Evolutionary conservation across 179 eudicot genomes (phyloP).

Genomic region (Heliamphora pulchella): DNA sequence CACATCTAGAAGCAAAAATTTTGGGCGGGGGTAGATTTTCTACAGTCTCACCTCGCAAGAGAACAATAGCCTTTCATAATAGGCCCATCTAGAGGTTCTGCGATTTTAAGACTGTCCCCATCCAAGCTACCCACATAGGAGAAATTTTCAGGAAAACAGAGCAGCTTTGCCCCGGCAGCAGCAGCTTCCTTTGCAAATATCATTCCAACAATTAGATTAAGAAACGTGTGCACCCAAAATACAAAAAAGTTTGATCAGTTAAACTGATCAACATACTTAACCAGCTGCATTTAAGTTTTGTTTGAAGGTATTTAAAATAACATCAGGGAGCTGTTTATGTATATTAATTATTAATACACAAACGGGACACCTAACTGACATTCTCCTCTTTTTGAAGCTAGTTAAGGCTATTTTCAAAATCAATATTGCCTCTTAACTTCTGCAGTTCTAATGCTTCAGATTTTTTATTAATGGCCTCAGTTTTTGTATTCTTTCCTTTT

Average conservation of each 20-base stretch:
- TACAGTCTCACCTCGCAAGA: conserved; percentile 60
- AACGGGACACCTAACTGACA: background rate
- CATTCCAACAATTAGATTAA: background rate
- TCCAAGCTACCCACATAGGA: conserved; percentile 54
- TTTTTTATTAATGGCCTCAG: no score
- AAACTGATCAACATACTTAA: background rate
- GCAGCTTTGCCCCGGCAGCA: conserved; percentile 76
- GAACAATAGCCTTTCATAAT: conserved; percentile 64
- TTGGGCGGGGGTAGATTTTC: background rate
- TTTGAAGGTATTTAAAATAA: background rate
- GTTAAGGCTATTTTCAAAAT: no score
- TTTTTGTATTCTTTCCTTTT: no score
- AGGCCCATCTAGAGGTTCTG: conserved; percentile 77
- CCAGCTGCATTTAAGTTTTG: background rate
- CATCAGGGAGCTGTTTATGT: background rate
- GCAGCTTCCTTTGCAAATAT: conserved; percentile 60
- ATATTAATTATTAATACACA: background rate
- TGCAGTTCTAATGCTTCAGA: no score
- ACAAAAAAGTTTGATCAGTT: background rate
- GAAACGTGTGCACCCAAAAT: background rate
- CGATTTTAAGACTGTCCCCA: conserved; percentile 71
- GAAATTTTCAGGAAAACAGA: conserved; percentile 87
- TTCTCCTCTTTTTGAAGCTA: no score
- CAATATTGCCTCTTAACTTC: no score
- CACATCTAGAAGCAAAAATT: background rate